phyloP scores from a whole-genome alignment of 805 yeast genomes.

The Candida insectalens region DNA sequence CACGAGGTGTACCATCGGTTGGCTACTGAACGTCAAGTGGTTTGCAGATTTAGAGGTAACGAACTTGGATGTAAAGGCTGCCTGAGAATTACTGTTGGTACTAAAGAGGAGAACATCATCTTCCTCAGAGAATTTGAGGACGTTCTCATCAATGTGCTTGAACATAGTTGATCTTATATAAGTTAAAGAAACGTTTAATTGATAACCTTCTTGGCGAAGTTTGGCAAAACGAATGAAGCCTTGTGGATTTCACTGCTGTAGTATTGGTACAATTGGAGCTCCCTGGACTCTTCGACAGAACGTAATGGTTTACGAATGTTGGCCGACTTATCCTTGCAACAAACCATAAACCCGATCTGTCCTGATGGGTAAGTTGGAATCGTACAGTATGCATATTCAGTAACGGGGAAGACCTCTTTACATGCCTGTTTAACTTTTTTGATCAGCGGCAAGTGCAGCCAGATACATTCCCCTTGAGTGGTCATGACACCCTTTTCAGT shows the following conservation, averaged over 20 bases:
- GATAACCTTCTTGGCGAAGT: slow-evolving; percentile 57
- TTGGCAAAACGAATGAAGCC: slow-evolving; percentile 88
- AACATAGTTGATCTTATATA: neutral
- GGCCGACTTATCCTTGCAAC: slow-evolving; percentile 63
- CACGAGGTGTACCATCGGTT: slow-evolving; percentile 51
- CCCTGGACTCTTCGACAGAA: slow-evolving; percentile 50
- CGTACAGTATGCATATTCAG: slow-evolving; percentile 82
- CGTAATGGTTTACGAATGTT: slow-evolving; percentile 65
- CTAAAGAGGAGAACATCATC: slow-evolving; percentile 56
- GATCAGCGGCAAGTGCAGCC: slow-evolving; percentile 83
- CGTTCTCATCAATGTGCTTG: slow-evolving; percentile 10
- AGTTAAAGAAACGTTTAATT: slow-evolving; percentile 1
- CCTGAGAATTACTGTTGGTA: slow-evolving; percentile 81
- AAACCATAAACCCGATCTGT: slow-evolving; percentile 96
- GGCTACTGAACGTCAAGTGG: slow-evolving; percentile 69
- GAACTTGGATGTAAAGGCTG: slow-evolving; percentile 89
- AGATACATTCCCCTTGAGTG: slow-evolving; percentile 93
- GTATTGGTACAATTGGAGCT: slow-evolving; percentile 60
- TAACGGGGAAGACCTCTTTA: slow-evolving; percentile 79
- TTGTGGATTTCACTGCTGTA: slow-evolving; percentile 77
- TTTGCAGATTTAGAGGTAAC: slow-evolving; percentile 83
- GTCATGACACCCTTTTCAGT: slow-evolving; percentile 86
- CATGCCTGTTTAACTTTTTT: slow-evolving; percentile 77
- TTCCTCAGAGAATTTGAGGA: slow-evolving; percentile 31
- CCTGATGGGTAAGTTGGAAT: slow-evolving; percentile 98